Conservation (phyloP, 768 basidiomycete species). For the Ramaria sp. region DNA sequence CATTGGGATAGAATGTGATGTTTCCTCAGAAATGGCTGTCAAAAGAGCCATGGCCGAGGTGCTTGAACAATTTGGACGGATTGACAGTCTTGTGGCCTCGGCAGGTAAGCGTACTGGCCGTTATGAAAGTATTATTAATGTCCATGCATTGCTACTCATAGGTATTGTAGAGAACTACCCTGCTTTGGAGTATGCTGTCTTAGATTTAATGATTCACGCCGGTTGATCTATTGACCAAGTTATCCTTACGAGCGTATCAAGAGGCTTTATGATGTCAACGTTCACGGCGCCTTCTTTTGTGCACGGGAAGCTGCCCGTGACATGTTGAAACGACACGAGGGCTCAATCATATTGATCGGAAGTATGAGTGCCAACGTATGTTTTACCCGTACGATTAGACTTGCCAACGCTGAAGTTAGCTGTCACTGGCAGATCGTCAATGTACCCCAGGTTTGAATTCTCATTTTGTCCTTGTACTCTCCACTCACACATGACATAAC, state of each 20-base stretch:
- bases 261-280: conserved; percentile 83
- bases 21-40: conserved; percentile 72
- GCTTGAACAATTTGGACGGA: conserved; percentile 51
- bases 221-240: conserved; percentile 23
- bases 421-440: conserved; percentile 57
- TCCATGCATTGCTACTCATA: conserved; percentile 18
- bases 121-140: too few relatives aligned
- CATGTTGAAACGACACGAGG: conserved; percentile 77
- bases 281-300: conserved; percentile 92
- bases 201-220: neutral
- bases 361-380: conserved; percentile 87
- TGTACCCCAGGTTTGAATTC: conserved; percentile 58
- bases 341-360: conserved; percentile 77
- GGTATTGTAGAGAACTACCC: conserved; percentile 85
- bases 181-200: conserved; percentile 60
- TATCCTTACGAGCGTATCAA: conserved; percentile 83
- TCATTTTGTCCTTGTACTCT: neutral
- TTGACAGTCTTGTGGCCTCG: conserved; percentile 81
- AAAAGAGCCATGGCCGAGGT: conserved; percentile 59
- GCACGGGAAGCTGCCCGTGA: conserved; percentile 87
- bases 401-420: conserved; percentile 6
- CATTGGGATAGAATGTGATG: conserved; percentile 78
- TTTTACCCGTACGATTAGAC: conserved; percentile 6
- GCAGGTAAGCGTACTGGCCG: conserved; percentile 44
- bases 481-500: conserved; percentile 1